Conservation (phyloP, 2,329 filamentous ascomycete genomes). For the Leptographium procerum region DNA sequence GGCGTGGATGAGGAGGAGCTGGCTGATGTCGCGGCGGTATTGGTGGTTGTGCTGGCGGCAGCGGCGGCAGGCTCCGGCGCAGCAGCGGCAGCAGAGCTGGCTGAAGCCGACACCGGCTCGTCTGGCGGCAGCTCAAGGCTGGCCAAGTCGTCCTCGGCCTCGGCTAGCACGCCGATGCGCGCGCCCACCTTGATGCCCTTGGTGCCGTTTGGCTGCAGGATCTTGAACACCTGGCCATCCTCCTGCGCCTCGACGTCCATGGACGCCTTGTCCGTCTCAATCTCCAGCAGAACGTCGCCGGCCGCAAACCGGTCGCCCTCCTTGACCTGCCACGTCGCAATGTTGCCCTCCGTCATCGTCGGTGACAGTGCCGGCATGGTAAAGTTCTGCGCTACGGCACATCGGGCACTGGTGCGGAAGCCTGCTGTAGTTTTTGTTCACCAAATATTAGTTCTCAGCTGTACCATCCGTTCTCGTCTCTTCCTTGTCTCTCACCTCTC, state of each 20-base stretch:
- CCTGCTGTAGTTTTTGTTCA: conserved; percentile 32
- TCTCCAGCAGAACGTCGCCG: conserved; percentile 80
- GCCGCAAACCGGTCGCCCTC: conserved; percentile 74
- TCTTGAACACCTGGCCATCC: conserved; percentile 77
- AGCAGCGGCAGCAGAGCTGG: neutral
- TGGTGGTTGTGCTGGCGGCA: neutral
- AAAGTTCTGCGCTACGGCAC: conserved; percentile 71
- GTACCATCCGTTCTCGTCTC: neutral
- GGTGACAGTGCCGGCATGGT: conserved; percentile 85
- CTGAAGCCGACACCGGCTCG: conserved; percentile 25
- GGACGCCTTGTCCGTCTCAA: conserved; percentile 87
- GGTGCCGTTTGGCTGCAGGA: conserved; percentile 59
- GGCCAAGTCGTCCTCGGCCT: conserved; percentile 67
- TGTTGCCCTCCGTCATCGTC: conserved; percentile 90
- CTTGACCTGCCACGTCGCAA: conserved; percentile 74
- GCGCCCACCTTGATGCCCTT: conserved; percentile 69
- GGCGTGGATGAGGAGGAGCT: conserved; percentile 31
- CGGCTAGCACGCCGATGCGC: conserved; percentile 73
- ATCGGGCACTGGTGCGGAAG: conserved; percentile 50
- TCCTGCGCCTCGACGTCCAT: conserved; percentile 95
- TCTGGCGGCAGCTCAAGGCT: conserved; percentile 66
- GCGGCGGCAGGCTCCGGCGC: conserved; percentile 14
- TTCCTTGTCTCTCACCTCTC: conserved; percentile 5
- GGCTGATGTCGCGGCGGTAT: conserved; percentile 10
- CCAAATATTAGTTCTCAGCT: too few species aligned